These are phyloP conservation scores for Vanrija pseudolonga DNA, from an alignment of 1,284 basidiomycete genomes.

Conservation along the genomic window DNA sequence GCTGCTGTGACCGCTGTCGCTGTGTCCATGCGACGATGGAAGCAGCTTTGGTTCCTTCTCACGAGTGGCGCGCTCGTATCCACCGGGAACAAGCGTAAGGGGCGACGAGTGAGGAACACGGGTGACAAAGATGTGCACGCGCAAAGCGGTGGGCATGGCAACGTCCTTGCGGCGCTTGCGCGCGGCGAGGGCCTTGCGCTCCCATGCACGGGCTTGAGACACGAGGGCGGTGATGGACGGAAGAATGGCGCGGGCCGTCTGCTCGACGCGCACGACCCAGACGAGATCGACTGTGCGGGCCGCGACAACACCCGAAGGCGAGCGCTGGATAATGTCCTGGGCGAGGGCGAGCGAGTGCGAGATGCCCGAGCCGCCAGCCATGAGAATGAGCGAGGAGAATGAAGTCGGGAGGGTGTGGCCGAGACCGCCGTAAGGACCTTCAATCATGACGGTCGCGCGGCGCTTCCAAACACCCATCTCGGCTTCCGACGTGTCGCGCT, in stretches of 20 bases:
- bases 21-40: background rate
- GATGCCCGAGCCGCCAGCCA: constrained; percentile 48
- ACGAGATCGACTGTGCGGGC: constrained; percentile 44
- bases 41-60: background rate
- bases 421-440: constrained; percentile 48
- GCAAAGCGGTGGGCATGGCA: constrained; percentile 29
- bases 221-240: constrained; percentile 35
- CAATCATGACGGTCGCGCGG: constrained; percentile 28
- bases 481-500: background rate
- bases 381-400: constrained; percentile 43
- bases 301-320: constrained; percentile 42
- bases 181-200: constrained; percentile 26
- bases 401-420: constrained; percentile 42
- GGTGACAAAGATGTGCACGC: constrained; percentile 43
- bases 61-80: background rate
- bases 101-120: constrained; percentile 34
- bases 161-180: constrained; percentile 20
- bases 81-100: constrained; percentile 23
- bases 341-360: constrained; percentile 38
- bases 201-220: constrained; percentile 34
- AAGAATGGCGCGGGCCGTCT: constrained; percentile 36
- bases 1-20: background rate
- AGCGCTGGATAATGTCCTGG: constrained; percentile 35
- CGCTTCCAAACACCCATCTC: constrained; percentile 7
- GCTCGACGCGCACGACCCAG: constrained; percentile 44